These are phyloP conservation scores for Sonneratia alba DNA, from an alignment of 345 rosid genomes.

Conservation along the genomic window DNA sequence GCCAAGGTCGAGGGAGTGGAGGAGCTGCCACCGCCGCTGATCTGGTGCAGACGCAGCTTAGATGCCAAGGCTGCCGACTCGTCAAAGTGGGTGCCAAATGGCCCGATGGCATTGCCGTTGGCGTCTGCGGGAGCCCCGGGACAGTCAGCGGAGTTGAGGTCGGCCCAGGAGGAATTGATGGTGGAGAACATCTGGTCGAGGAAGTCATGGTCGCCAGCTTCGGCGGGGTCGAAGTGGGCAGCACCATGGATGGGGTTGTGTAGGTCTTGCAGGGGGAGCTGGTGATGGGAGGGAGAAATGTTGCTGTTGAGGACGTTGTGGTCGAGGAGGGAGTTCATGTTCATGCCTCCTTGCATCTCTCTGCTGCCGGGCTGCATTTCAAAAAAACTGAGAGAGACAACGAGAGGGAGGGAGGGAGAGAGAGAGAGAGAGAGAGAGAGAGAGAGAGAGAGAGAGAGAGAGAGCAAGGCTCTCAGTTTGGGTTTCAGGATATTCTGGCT, in stretches of 20 bases:
- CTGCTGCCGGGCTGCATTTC: constrained; percentile 34
- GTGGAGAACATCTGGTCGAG: constrained; percentile 74
- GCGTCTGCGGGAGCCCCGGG: constrained; percentile 21
- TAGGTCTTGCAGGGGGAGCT: constrained; percentile 6
- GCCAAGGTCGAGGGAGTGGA: neutral
- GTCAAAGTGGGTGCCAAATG: constrained; percentile 25
- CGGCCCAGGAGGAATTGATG: constrained; percentile 53
- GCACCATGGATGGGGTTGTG: constrained; percentile 4
- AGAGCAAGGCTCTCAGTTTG: neutral
- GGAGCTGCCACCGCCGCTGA: constrained; percentile 23
- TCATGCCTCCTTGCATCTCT: constrained; percentile 29
- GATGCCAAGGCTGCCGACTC: constrained; percentile 29
- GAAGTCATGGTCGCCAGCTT: constrained; percentile 47
- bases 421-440: neutral
- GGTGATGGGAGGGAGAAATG: constrained; percentile 3
- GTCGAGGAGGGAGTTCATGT: constrained; percentile 15
- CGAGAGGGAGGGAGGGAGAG: neutral
- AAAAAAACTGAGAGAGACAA: neutral
- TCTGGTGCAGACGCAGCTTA: constrained; percentile 41
- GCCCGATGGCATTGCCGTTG: constrained; percentile 6
- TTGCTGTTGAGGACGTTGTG: constrained; percentile 1
- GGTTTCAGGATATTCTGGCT: neutral
- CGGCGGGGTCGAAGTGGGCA: constrained; percentile 21
- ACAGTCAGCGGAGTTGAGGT: constrained; percentile 18
- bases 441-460: neutral